Conservation (phyloP, 202 grass and related monocot genomes). For the Digitaria exilis region DNA sequence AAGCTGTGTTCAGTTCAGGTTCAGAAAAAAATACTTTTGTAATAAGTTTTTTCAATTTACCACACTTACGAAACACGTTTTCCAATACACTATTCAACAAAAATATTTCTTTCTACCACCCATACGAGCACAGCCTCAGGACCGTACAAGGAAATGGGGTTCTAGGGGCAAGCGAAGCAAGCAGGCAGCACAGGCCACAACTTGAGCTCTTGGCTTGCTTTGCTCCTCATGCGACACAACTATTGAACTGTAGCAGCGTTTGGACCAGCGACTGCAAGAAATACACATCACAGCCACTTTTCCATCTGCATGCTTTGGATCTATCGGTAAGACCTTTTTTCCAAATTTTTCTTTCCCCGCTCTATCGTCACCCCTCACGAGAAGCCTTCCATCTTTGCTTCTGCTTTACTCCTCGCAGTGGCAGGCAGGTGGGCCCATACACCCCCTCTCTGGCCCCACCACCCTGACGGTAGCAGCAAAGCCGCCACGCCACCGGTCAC, state of each 20-base stretch:
- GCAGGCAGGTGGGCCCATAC: slow-evolving; percentile 21
- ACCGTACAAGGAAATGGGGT: too few relatives aligned
- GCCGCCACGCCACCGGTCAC: not conserved
- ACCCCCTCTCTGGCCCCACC: not conserved
- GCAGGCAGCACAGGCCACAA: not conserved
- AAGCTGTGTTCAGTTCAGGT: too few relatives aligned
- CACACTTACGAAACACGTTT: too few relatives aligned
- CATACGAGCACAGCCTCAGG: too few relatives aligned
- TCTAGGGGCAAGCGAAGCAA: not conserved
- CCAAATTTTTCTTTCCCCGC: not conserved
- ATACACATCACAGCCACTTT: not conserved
- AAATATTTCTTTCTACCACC: too few relatives aligned
- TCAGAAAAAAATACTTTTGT: too few relatives aligned
- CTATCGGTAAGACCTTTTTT: not conserved
- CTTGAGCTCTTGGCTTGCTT: too few relatives aligned
- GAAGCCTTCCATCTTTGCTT: slow-evolving; percentile 15
- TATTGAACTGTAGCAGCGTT: too few relatives aligned
- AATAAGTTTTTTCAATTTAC: too few relatives aligned
- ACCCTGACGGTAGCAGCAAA: not conserved
- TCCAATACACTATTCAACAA: too few relatives aligned
- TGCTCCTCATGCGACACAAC: too few relatives aligned
- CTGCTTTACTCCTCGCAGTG: slow-evolving; percentile 40
- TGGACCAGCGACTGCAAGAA: not conserved
- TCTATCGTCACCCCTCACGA: not conserved
- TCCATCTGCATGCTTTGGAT: not conserved